Evolutionary conservation across 352 stramenopile species (phyloP).

Genomic region (Peronospora belbahrii): DNA sequence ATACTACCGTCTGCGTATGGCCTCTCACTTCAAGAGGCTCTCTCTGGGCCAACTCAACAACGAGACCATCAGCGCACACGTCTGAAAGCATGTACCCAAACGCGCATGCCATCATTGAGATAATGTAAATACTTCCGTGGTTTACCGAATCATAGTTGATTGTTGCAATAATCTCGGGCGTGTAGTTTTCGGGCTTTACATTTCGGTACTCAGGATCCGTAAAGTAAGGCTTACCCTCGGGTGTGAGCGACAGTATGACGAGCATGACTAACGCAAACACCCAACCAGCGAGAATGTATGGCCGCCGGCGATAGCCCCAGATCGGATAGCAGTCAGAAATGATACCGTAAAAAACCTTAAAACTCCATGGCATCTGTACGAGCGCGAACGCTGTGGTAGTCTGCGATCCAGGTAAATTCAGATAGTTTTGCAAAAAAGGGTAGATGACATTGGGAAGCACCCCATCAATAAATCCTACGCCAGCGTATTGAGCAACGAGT

Average conservation of each 20-base stretch:
- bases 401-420: constrained; percentile 40
- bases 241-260: constrained; percentile 30
- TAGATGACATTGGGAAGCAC: constrained; percentile 43
- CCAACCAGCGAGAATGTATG: constrained; percentile 52
- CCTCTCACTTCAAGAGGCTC: too few relatives aligned
- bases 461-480: constrained; percentile 43
- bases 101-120: constrained; percentile 41
- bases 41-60: too few relatives aligned
- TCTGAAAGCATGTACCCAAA: too few relatives aligned
- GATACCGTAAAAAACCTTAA: constrained; percentile 56
- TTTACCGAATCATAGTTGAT: constrained; percentile 34
- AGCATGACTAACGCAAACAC: constrained; percentile 30
- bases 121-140: constrained; percentile 33
- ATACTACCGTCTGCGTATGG: too few relatives aligned
- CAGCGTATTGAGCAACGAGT: constrained; percentile 25
- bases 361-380: constrained; percentile 52
- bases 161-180: constrained; percentile 30
- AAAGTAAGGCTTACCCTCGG: constrained; percentile 36
- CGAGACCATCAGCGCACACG: too few relatives aligned
- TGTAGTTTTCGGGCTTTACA: constrained; percentile 39
- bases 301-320: constrained; percentile 38
- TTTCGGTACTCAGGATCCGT: constrained; percentile 25
- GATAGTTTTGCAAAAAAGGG: constrained; percentile 48
- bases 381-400: constrained; percentile 39
- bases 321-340: constrained; percentile 56